Base-by-base conservation (phyloP, 148 eudicot species). In the Nyssa sinensis region DNA sequence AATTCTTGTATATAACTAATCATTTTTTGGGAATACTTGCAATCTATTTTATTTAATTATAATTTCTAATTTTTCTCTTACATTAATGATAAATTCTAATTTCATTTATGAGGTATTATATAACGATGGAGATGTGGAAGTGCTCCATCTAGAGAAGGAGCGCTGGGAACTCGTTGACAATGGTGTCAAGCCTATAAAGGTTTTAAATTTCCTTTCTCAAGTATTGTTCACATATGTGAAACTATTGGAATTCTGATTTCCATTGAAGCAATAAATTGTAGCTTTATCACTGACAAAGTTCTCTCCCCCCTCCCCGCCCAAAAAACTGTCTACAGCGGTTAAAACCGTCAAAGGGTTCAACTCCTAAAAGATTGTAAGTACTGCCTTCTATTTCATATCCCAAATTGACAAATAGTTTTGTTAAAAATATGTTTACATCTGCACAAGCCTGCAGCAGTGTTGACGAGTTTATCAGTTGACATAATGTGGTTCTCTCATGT, bases 41-140 rank as follows among this genome's bases (percentile, higher is more conserved):
- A 13, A 27, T 51, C 14, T 62, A 57, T 82, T n/a, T 39, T 58
- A 27, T n/a, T n/a, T 53, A 39, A 64, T 60, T 11, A 24, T 29
- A 47, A 8, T 28, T 37, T 47, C 35, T 64, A 23, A 44, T 67
- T 62, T n/a, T n/a, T 67, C 74, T 64, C 27, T 66, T 41, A 65
- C n/a, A n/a, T n/a, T n/a, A n/a, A n/a, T n/a, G n/a, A n/a, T n/a
- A n/a, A n/a, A n/a, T n/a, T n/a, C 34, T 23, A 41, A 30, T 53
- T 72, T 66, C 75, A 13, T 66, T 33, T 55, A 33, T 70, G 74
- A 93, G 97, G 83, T 95, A 51, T 77, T 84, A 51, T 95, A 95
- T 74, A 82, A 88, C 66, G 99, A 95, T 77, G 96, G 94, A 47
- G 99, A 95, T 55, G 93, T 93, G 67, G 99, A 95, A 83, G 94